These are phyloP conservation scores for Jatropha curcas DNA, from an alignment of 345 rosid genomes.

Conservation along the genomic window DNA sequence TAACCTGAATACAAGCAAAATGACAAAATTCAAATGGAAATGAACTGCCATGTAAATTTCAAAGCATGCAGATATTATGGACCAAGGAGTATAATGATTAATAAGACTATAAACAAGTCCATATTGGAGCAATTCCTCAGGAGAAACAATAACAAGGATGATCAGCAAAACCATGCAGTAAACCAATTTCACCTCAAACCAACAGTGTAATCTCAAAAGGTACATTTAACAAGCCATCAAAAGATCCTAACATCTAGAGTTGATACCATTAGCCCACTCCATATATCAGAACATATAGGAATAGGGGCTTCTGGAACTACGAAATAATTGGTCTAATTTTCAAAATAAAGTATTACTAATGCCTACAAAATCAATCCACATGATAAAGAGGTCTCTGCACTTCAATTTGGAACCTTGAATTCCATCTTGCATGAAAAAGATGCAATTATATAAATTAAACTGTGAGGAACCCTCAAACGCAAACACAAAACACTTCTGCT, in stretches of 20 bases:
- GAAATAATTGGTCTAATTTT: neutral
- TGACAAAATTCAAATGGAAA: neutral
- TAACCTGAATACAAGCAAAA: constrained; percentile 51
- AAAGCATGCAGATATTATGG: neutral
- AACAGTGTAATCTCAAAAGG: neutral
- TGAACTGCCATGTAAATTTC: neutral
- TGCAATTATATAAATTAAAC: neutral
- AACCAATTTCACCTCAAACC: neutral
- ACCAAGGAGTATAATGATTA: neutral
- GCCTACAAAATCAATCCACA: neutral
- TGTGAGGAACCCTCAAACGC: neutral
- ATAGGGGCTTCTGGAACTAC: no score
- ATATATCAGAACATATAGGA: neutral
- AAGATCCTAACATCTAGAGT: neutral
- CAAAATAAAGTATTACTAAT: neutral
- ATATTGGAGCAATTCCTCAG: neutral
- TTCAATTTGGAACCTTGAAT: constrained; percentile 3
- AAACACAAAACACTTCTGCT: neutral
- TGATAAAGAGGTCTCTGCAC: neutral
- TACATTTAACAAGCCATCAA: neutral
- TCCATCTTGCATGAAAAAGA: neutral
- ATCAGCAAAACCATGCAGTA: neutral
- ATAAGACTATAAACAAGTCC: neutral
- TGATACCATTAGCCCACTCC: neutral
- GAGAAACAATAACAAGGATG: neutral